Evolutionary conservation across 305 asterid species (phyloP).

Genomic region (Euphrasia arctica): DNA sequence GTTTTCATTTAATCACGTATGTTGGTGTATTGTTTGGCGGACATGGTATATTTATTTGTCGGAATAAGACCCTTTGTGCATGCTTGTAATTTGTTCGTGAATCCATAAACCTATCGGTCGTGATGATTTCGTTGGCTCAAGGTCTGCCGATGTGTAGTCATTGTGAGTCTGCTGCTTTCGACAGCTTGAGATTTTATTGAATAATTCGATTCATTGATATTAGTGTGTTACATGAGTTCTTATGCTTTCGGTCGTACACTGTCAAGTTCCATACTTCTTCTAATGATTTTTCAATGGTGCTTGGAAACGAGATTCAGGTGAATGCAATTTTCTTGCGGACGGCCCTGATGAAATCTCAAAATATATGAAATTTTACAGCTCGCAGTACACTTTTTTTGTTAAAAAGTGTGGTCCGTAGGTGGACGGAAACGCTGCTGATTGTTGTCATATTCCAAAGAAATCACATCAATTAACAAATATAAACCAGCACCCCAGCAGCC

Average conservation of each 20-base stretch:
- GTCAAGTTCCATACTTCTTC: not conserved
- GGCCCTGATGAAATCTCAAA: no score
- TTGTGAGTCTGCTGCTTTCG: not conserved
- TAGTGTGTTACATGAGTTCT: not conserved
- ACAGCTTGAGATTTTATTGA: not conserved
- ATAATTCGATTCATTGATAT: not conserved
- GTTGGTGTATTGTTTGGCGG: slow-evolving; percentile 30
- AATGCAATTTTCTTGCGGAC: not conserved
- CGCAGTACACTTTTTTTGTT: not conserved
- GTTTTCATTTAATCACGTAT: slow-evolving; percentile 25
- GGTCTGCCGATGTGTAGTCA: not conserved
- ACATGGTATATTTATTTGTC: slow-evolving; percentile 18
- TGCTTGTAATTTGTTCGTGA: slow-evolving; percentile 36
- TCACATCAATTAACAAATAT: not conserved
- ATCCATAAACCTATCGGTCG: not conserved
- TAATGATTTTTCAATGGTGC: no score
- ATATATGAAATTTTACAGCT: no score
- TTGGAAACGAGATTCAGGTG: not conserved
- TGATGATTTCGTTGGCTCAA: not conserved
- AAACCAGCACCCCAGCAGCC: not conserved
- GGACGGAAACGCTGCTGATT: no score
- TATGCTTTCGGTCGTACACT: not conserved
- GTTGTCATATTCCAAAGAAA: not conserved
- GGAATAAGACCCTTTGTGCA: slow-evolving; percentile 44
- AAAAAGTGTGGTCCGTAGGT: not conserved